Conservation (phyloP, 257 asterid species). For the Scutellaria galericulata region DNA sequence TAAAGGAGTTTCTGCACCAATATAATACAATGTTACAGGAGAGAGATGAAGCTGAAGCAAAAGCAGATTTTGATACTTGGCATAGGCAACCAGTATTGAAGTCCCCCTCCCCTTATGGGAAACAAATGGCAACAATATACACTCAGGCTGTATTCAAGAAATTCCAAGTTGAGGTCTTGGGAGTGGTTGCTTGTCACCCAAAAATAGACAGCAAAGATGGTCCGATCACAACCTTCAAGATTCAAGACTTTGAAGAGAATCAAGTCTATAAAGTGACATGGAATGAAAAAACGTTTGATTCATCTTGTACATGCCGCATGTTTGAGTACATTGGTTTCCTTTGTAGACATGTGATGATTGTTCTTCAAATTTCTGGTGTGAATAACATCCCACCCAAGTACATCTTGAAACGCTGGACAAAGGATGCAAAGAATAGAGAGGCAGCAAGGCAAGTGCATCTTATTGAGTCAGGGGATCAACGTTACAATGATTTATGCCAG, state of each 20-base stretch:
- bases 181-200: constrained; percentile 67
- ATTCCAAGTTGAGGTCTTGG: constrained; percentile 64
- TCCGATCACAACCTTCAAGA: constrained; percentile 40
- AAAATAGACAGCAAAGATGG: constrained; percentile 45
- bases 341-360: constrained; percentile 61
- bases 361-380: constrained; percentile 60
- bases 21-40: constrained; percentile 43
- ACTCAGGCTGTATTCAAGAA: constrained; percentile 58
- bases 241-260: constrained; percentile 56
- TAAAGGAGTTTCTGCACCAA: constrained; percentile 50
- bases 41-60: constrained; percentile 58
- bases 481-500: constrained; percentile 41
- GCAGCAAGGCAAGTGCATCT: constrained; percentile 19
- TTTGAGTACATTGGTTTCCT: constrained; percentile 56
- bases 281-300: constrained; percentile 47
- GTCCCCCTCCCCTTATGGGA: constrained; percentile 63
- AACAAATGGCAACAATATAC: constrained; percentile 54
- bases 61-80: constrained; percentile 49
- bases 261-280: constrained; percentile 45
- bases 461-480: constrained; percentile 40
- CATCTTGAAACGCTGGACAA: constrained; percentile 55
- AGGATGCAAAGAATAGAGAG: constrained; percentile 50
- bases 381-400: constrained; percentile 52
- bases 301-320: constrained; percentile 54
- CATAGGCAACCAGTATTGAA: constrained; percentile 45